phyloP scores from a whole-genome alignment of 1,284 basidiomycete species.

The Mycena citricolor region DNA sequence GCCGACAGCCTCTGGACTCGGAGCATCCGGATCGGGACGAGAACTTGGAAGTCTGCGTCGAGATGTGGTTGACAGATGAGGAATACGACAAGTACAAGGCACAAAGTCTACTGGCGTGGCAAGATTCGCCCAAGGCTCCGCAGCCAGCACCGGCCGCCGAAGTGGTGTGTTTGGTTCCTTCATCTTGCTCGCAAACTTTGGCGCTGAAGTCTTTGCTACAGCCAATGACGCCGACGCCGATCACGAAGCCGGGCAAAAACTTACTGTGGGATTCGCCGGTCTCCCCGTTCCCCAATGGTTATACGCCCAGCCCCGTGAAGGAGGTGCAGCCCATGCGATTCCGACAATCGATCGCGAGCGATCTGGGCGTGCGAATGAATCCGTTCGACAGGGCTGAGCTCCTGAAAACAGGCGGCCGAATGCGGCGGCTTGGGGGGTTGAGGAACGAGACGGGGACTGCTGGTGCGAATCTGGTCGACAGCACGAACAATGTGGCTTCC shows the following conservation, averaged over 20 bases:
- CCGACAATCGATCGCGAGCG: constrained; percentile 47
- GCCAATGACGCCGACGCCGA: constrained; percentile 23
- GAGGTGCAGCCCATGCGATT: constrained; percentile 28
- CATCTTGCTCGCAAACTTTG: background rate
- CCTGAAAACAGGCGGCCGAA: constrained; percentile 13
- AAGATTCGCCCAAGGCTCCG: constrained; percentile 47
- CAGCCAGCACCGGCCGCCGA: constrained; percentile 32
- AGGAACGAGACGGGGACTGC: constrained; percentile 32
- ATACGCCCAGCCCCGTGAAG: constrained; percentile 31
- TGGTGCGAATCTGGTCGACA: constrained; percentile 42
- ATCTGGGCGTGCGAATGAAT: constrained; percentile 34
- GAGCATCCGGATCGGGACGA: constrained; percentile 69
- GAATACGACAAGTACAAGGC: constrained; percentile 66
- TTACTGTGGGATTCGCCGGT: constrained; percentile 44
- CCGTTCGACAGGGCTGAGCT: constrained; percentile 33
- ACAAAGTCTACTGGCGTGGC: constrained; percentile 64
- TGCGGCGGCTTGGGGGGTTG: constrained; percentile 14
- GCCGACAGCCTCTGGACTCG: constrained; percentile 66
- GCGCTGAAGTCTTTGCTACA: background rate
- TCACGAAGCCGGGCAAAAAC: constrained; percentile 37
- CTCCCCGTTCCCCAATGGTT: constrained; percentile 23
- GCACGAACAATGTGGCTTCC: constrained; percentile 44
- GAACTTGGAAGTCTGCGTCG: constrained; percentile 67
- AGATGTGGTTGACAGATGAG: constrained; percentile 75
- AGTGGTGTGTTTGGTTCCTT: constrained; percentile 22